Evolutionary conservation across 164 flowering plant genomes (phyloP), one percentile per base, ranked within the genome.

Genomic region (Vitis rotundifolia): DNA sequence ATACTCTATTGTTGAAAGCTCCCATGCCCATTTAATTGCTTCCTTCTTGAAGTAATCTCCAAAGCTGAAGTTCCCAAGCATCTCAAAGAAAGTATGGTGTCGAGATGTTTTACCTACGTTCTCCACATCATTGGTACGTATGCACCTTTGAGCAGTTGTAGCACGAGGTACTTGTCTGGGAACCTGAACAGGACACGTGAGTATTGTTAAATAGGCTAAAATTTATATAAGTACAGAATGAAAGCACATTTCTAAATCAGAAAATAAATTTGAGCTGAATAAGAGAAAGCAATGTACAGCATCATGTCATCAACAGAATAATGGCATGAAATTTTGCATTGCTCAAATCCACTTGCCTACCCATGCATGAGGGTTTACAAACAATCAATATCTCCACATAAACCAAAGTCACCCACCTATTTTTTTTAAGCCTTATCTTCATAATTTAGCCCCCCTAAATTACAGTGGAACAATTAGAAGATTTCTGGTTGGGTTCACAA

Each of bases 1-100:
- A 70, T 88, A 92, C 97, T 91, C 96, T 59, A 73, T 59, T n/a
- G 92, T 92, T 61, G 96, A 75, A 69, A 92, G 95, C 78, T 95
- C 98, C 99, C 99, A 95, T 52, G 99, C 97, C 99, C 99, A 95
- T 56, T 69, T 80, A 52, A 95, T 92, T 72, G 99, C 98, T 49
- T 95, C 94, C 67, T 79, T 91, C 85, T 95, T 95, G 84, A 95
- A 95, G 85, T 95, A 92, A 85, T 95, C 99, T 51, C 99, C 98
- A 82, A 92, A 95, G 70, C 97, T 91, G 77, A 92, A 95, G 79
- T 95, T 95, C 44, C 99, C 99, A 71, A 92, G 93, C 99, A 92
- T 95, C 83, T 92, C 97, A 80, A 95, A 95, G 70, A 95, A 91
- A 7, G 98, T 94, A 2, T 94, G 99, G 71, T 94, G 99, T 19